Conservation (phyloP, 768 basidiomycete species). For the Candolleomyces efflorescens region DNA sequence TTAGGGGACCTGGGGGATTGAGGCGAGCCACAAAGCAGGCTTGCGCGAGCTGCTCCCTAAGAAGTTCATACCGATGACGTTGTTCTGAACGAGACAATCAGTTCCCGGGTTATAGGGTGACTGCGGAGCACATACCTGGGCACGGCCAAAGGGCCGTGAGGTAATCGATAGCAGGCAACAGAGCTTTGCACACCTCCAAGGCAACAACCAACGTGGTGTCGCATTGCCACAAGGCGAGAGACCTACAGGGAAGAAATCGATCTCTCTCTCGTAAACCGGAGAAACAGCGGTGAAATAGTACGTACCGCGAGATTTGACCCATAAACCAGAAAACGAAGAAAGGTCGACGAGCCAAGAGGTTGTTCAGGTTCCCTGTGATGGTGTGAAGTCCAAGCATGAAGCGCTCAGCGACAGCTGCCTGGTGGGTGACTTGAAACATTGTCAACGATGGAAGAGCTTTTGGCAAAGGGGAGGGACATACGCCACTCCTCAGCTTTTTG, state of each 20-base stretch:
- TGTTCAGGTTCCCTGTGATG: constrained; percentile 51
- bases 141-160: constrained; percentile 64
- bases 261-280: constrained; percentile 24
- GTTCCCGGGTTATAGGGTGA: constrained; percentile 7
- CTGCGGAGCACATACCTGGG: constrained; percentile 35
- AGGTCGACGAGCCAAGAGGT: constrained; percentile 52
- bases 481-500: constrained; percentile 65
- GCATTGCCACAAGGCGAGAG: constrained; percentile 55
- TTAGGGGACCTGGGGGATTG: constrained; percentile 36
- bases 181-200: constrained; percentile 55
- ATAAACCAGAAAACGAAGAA: constrained; percentile 76
- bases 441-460: constrained; percentile 1
- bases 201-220: constrained; percentile 56
- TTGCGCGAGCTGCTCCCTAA: constrained; percentile 41
- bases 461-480: constrained; percentile 37
- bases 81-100: constrained; percentile 35
- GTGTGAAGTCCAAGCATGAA: constrained; percentile 56
- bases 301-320: constrained; percentile 58
- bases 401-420: constrained; percentile 54
- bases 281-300: neutral
- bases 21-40: constrained; percentile 49
- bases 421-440: constrained; percentile 48
- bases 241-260: constrained; percentile 9
- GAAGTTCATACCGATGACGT: constrained; percentile 40
- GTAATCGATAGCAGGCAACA: constrained; percentile 61